These are phyloP conservation scores for Zasmidium cellare DNA, from an alignment of 2,329 filamentous ascomycete species.

Conservation along the genomic window DNA sequence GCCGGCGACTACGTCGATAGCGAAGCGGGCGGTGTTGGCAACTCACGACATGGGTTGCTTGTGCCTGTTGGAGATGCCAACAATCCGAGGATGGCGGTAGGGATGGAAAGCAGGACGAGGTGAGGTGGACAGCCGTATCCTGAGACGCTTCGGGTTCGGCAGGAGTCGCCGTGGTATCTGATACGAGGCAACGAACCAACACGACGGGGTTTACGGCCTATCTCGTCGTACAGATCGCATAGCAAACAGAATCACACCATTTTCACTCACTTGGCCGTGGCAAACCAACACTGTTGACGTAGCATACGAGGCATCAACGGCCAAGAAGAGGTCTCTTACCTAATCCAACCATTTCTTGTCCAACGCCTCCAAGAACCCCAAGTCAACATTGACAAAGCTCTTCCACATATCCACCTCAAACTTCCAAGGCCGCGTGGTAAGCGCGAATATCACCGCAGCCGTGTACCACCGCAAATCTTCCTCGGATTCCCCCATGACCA, in stretches of 20 bases:
- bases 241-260: too few relatives aligned
- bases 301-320: too few relatives aligned
- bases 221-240: too few relatives aligned
- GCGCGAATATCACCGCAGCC: slow-evolving; percentile 44
- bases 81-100: background rate
- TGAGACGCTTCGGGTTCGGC: background rate
- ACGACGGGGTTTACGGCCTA: too few relatives aligned
- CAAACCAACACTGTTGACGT: too few relatives aligned
- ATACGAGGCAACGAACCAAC: background rate
- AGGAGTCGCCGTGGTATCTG: background rate
- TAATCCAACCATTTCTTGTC: slow-evolving; percentile 38
- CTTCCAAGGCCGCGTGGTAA: slow-evolving; percentile 52
- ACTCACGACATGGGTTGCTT: background rate
- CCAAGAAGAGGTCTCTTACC: too few relatives aligned
- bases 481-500: slow-evolving; percentile 49
- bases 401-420: slow-evolving; percentile 54
- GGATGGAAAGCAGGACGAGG: background rate
- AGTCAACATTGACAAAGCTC: slow-evolving; percentile 52
- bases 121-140: background rate
- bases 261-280: too few relatives aligned
- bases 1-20: background rate
- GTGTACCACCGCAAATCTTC: slow-evolving; percentile 42
- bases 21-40: background rate
- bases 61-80: background rate
- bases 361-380: slow-evolving; percentile 46